Percentiles rank a stretch among this genome's conserved stretches.
Conservation (phyloP, 768 basidiomycete species). For the Lactarius indigo region DNA sequence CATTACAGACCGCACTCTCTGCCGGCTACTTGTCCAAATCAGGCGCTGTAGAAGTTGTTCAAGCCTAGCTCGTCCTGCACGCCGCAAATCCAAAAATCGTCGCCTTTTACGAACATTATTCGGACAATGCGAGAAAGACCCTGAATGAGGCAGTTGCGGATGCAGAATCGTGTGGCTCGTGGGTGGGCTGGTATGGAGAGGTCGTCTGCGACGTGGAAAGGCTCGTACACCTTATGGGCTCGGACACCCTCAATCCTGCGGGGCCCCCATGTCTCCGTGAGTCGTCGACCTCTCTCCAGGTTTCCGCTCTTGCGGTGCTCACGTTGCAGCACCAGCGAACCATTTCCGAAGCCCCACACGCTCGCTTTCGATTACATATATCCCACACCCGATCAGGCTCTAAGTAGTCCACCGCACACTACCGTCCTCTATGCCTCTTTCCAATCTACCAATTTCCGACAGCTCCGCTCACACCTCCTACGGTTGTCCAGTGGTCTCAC, state of each 20-base stretch:
- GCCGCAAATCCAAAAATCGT: constrained; percentile 76
- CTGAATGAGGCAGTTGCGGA: constrained; percentile 10
- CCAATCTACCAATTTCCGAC: constrained; percentile 60
- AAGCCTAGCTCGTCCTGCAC: constrained; percentile 74
- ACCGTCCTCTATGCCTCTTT: constrained; percentile 79
- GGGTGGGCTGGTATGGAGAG: constrained; percentile 83
- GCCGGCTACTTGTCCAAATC: constrained; percentile 47
- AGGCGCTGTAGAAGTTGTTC: constrained; percentile 52
- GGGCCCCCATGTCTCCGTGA: constrained; percentile 31
- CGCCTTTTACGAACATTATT: constrained; percentile 77
- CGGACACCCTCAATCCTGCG: constrained; percentile 46
- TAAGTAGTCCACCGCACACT: constrained; percentile 50
- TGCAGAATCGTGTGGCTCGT: too few species aligned
- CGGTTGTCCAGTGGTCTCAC: constrained; percentile 42
- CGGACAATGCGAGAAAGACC: constrained; percentile 31
- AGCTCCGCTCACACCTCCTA: constrained; percentile 64
- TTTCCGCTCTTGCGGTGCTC: neutral
- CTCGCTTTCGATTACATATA: constrained; percentile 79
- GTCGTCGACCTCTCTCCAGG: constrained; percentile 16
- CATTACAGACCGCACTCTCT: constrained; percentile 47
- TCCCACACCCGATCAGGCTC: constrained; percentile 44
- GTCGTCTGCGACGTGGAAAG: constrained; percentile 64
- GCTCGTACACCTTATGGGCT: constrained; percentile 49
- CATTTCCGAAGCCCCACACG: constrained; percentile 43
- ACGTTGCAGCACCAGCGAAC: constrained; percentile 24